A percentile compares a stretch with the other conserved stretches of the same genome.
Conservation (phyloP, 176 grass and related monocot genomes). For the Lolium perenne region DNA sequence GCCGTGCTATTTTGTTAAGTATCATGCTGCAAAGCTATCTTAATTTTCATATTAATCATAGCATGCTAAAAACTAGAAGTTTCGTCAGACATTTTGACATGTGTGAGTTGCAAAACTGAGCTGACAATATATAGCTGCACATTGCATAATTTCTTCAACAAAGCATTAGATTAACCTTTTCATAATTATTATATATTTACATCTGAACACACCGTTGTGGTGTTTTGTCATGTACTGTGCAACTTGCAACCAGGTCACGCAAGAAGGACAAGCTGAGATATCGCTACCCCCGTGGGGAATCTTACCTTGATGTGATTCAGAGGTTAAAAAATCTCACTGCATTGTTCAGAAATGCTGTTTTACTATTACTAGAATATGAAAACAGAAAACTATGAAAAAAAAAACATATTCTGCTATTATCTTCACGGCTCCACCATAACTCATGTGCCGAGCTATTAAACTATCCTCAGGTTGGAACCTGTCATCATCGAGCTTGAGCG, state of each 20-base stretch:
- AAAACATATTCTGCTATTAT: background rate
- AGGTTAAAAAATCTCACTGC: constrained; percentile 56
- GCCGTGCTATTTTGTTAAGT: background rate
- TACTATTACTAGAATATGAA: background rate
- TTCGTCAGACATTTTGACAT: background rate
- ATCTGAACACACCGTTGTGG: background rate
- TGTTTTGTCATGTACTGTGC: constrained; percentile 35
- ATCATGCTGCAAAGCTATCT: background rate
- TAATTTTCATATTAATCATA: background rate
- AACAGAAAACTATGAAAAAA: background rate
- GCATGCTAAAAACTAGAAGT: background rate
- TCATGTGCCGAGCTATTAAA: background rate
- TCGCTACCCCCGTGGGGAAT: constrained; percentile 95
- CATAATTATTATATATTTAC: constrained; percentile 12
- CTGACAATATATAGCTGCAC: background rate
- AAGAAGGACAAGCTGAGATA: constrained; percentile 98
- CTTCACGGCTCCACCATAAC: background rate
- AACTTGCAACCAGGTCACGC: constrained; percentile 71
- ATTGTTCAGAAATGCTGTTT: constrained; percentile 5
- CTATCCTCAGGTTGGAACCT: constrained; percentile 74
- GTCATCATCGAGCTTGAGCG: constrained; percentile 99
- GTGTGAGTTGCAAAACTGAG: background rate
- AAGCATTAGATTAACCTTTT: background rate
- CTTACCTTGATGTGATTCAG: constrained; percentile 98
- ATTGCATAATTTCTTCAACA: background rate